Evolutionary conservation across 768 basidiomycete genomes (phyloP).

Genomic region (Amyloporia xantha): DNA sequence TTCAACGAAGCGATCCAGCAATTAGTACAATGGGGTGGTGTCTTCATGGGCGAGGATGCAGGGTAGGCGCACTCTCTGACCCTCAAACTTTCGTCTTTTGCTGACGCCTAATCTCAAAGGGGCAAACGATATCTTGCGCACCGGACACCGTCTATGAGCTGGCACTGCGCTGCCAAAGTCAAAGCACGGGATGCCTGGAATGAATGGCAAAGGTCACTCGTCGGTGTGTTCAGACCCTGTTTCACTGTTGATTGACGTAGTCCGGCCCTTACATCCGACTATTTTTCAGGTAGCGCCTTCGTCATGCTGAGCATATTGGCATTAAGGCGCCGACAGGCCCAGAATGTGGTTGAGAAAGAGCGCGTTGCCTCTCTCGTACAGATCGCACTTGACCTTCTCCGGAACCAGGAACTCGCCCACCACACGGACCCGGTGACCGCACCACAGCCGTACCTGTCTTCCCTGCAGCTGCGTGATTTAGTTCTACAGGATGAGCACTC

Average conservation of each 20-base stretch:
- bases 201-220: constrained; percentile 57
- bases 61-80: constrained; percentile 48
- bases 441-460: constrained; percentile 73
- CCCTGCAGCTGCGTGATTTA: constrained; percentile 82
- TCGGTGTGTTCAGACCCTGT: constrained; percentile 39
- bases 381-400: constrained; percentile 71
- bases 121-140: constrained; percentile 73
- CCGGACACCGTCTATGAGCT: constrained; percentile 58
- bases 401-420: constrained; percentile 77
- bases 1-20: constrained; percentile 78
- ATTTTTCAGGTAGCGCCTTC: constrained; percentile 15
- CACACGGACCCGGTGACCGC: constrained; percentile 74
- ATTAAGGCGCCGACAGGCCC: constrained; percentile 38
- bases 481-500: constrained; percentile 80
- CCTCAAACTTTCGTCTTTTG: neutral
- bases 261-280: constrained; percentile 1
- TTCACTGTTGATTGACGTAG: neutral
- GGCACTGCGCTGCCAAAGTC: constrained; percentile 60
- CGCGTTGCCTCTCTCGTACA: constrained; percentile 72
- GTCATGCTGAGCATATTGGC: constrained; percentile 15
- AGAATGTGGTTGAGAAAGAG: constrained; percentile 49
- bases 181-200: constrained; percentile 61
- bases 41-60: constrained; percentile 57
- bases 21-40: constrained; percentile 65
- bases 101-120: constrained; percentile 37